Base-by-base conservation (phyloP, 331 rosid species). In the Acacia pycnantha region DNA sequence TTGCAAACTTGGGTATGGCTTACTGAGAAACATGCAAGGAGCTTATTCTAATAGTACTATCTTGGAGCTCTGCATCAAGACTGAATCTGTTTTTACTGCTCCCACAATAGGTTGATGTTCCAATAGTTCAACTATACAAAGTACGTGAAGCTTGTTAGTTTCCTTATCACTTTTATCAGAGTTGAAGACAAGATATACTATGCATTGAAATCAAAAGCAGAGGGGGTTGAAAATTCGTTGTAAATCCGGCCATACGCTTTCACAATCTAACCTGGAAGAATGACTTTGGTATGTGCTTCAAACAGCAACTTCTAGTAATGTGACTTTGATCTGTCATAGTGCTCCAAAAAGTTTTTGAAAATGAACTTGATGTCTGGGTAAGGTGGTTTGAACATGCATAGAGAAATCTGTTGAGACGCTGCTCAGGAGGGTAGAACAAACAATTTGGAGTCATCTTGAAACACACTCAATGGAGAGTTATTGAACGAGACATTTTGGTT, bases 81-180 rank as follows among this genome's bases (percentile, higher is more conserved):
- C 22, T 58, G 54, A 41, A 50, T 54, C 11, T 21, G 22, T 47
- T 18, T 31, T 50, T 70, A 56, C 68, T 37, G 58, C 62, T 54
- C 50, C 80, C 41, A 27, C 35, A 47, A 46, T 41, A 51, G 79
- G 80, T 33, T 62, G n/a, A 54, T 54, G 18, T 71, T 50, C 79
- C 37, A 31, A 53, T 33, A 16, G 54, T 44, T 76, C 33, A 79
- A 16, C 13, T 70, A 19, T 18, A 26, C 41, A 47, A 46, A 18
- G 59, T 37, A 31, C 35, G 5, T 16, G 14, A 70, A 24, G 47
- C 59, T 77, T 29, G 71, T 61, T 65, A 51, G 22, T 76, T 19
- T 80, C 44, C 18, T 61, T 48, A 74, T 84, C 37, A 70, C 14
- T 43, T 22, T 70, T 70, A 6, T 68, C 18, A 37, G 73, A 69